phyloP scores from a whole-genome alignment of 2,329 filamentous ascomycete genomes.

The Cytospora leucostoma region DNA sequence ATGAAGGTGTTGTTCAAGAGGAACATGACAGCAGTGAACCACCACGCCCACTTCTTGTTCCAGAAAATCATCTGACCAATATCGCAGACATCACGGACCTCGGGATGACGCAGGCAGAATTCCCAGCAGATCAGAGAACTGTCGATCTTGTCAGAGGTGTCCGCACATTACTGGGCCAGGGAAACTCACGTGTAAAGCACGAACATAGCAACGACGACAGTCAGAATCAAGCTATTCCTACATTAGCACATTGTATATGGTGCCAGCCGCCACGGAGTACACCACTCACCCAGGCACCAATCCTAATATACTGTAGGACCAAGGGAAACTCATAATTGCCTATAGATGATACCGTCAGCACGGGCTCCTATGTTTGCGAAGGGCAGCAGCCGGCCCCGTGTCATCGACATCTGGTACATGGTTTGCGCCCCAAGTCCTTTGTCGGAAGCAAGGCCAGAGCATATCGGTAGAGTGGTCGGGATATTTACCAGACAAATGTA shows the following conservation, averaged over 20 bases:
- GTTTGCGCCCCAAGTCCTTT: not conserved
- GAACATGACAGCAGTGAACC: slow-evolving; percentile 79
- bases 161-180: slow-evolving; percentile 52
- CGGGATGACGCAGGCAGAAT: slow-evolving; percentile 87
- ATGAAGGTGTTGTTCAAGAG: slow-evolving; percentile 78
- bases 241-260: slow-evolving; percentile 26
- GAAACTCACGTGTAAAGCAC: slow-evolving; percentile 82
- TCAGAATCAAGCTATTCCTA: slow-evolving; percentile 66
- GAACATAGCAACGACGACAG: slow-evolving; percentile 71
- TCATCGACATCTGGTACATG: not conserved
- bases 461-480: too few species aligned
- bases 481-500: slow-evolving; percentile 75
- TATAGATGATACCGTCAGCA: slow-evolving; percentile 38
- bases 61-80: slow-evolving; percentile 95
- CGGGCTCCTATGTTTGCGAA: not conserved
- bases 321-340: slow-evolving; percentile 92
- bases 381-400: not conserved
- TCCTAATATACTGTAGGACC: slow-evolving; percentile 85
- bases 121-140: slow-evolving; percentile 61
- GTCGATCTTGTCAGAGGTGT: slow-evolving; percentile 23
- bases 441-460: not conserved
- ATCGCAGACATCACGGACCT: slow-evolving; percentile 90
- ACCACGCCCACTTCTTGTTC: slow-evolving; percentile 74
- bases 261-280: not conserved
- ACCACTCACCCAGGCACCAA: slow-evolving; percentile 69